A percentile compares a stretch with the other conserved stretches of the same genome.
Evolutionary conservation across 331 rosid species (phyloP).

Genomic region (Cydonia oblonga): DNA sequence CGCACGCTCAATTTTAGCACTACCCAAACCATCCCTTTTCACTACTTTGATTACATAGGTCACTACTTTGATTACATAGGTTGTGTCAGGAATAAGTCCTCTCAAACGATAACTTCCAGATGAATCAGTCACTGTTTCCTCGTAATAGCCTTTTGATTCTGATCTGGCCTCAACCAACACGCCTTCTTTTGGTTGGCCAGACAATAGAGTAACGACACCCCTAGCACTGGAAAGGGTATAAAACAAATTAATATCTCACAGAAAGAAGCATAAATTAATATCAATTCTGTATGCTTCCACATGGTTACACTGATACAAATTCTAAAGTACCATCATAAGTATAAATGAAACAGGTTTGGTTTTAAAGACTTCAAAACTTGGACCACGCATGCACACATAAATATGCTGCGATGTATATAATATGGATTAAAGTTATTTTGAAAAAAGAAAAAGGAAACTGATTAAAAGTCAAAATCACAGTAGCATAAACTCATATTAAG

Average conservation of each 20-base stretch:
- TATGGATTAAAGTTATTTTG: background rate
- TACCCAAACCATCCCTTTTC: conserved; percentile 44
- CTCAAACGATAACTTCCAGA: conserved; percentile 81
- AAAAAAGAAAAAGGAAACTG: background rate
- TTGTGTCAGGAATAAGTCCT: conserved; percentile 82
- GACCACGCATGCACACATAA: background rate
- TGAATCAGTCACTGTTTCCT: conserved; percentile 85
- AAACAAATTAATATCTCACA: conserved; percentile 9
- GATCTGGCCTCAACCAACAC: conserved; percentile 89
- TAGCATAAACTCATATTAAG: background rate
- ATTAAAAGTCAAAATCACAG: background rate
- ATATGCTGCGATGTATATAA: conserved; percentile 8
- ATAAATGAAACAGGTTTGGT: background rate
- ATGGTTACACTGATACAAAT: background rate
- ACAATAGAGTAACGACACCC: conserved; percentile 61
- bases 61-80: conserved; percentile 59
- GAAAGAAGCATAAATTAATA: background rate
- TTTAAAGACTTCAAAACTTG: background rate
- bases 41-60: conserved; percentile 63
- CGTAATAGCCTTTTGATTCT: conserved; percentile 81
- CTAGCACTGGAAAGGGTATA: conserved; percentile 53
- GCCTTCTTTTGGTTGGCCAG: conserved; percentile 98
- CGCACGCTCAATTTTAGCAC: conserved; percentile 72
- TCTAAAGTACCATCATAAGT: background rate
- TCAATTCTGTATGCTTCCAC: background rate